phyloP scores from a whole-genome alignment of 2,329 filamentous ascomycete genomes.

The Stylonectria norvegica region DNA sequence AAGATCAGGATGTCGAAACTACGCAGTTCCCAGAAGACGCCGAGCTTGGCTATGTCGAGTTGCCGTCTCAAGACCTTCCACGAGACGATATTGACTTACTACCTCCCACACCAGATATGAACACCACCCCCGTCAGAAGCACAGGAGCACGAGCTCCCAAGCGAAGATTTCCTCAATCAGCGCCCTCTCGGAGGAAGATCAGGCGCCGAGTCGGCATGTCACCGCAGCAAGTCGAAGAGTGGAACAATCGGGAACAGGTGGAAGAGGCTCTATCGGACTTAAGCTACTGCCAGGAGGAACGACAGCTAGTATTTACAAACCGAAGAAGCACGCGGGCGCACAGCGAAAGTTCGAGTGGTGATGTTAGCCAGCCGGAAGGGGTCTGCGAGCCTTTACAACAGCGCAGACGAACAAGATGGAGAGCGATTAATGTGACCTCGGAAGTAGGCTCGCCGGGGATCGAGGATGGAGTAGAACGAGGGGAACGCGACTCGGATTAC shows the following conservation, averaged over 20 bases:
- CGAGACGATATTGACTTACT: conserved; percentile 8
- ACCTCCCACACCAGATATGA: conserved; percentile 9
- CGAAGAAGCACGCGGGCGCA: too few relatives aligned
- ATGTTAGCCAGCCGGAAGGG: background rate
- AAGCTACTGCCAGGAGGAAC: background rate
- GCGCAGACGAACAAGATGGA: background rate
- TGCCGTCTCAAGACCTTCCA: background rate
- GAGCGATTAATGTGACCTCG: background rate
- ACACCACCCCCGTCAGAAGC: conserved; percentile 13
- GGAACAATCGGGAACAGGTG: background rate
- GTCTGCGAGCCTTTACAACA: background rate
- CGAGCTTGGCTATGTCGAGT: background rate
- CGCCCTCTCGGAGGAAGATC: background rate
- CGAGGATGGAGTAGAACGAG: background rate
- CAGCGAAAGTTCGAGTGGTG: too few relatives aligned
- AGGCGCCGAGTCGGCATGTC: background rate
- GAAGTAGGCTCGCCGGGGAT: background rate
- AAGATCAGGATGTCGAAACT: background rate
- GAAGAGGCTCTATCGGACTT: background rate
- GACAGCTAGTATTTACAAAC: too few relatives aligned
- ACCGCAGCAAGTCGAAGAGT: background rate
- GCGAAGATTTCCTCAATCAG: conserved; percentile 1
- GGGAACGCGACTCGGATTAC: background rate
- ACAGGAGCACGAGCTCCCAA: conserved; percentile 12
- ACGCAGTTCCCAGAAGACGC: background rate